Evolutionary conservation across 2,329 filamentous ascomycete species (phyloP).

Genomic region (Pyrenochaeta sp.): DNA sequence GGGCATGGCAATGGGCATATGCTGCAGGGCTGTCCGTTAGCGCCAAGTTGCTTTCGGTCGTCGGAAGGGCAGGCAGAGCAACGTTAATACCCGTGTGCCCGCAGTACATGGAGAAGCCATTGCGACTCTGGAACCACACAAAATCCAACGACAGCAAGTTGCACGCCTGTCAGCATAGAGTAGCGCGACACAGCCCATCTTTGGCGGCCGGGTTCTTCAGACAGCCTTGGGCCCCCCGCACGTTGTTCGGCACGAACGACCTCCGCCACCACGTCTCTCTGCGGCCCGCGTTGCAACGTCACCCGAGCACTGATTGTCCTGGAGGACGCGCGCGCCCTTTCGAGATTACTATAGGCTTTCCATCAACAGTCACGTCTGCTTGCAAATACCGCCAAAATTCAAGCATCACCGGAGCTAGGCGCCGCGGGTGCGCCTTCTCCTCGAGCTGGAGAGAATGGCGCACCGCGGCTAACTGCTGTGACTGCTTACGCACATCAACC

Average conservation of each 20-base stretch:
- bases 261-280: slow-evolving; percentile 4
- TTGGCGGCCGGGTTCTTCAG: slow-evolving; percentile 8
- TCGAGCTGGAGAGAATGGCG: slow-evolving; percentile 29
- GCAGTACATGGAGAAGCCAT: slow-evolving; percentile 9
- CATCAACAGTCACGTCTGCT: neutral
- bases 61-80: slow-evolving; percentile 5
- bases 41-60: slow-evolving; percentile 15
- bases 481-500: slow-evolving; percentile 21
- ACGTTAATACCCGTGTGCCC: slow-evolving; percentile 24
- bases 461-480: slow-evolving; percentile 32
- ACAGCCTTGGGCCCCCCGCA: slow-evolving; percentile 2
- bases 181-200: slow-evolving; percentile 3
- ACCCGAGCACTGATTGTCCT: neutral
- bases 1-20: slow-evolving; percentile 1
- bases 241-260: slow-evolving; percentile 7
- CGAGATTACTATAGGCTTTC: neutral
- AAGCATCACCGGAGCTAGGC: slow-evolving; percentile 28
- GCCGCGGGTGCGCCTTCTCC: slow-evolving; percentile 36
- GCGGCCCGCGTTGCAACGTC: neutral
- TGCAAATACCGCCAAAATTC: slow-evolving; percentile 38
- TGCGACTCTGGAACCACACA: slow-evolving; percentile 16
- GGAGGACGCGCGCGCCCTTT: neutral
- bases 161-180: neutral
- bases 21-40: slow-evolving; percentile 11
- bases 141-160: slow-evolving; percentile 9